Conservation (phyloP, 148 eudicot species). For the Rhododendron kiyosumense region DNA sequence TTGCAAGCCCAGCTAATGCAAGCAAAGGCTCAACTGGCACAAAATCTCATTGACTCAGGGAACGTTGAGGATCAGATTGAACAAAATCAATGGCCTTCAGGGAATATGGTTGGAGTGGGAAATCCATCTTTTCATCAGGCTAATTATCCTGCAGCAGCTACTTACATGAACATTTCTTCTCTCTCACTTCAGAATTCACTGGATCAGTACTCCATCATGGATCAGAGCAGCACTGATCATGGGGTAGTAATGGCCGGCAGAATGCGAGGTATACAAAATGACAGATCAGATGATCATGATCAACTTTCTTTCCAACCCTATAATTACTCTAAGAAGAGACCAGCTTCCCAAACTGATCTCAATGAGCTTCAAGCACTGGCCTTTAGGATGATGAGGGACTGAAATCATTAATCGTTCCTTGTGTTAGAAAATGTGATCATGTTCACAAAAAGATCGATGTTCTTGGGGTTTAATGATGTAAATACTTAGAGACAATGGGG, state of each 20-base stretch:
- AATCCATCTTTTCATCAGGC: neutral
- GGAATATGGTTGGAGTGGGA: slow-evolving; percentile 9
- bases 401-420: neutral
- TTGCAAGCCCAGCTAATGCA: slow-evolving; percentile 87
- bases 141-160: slow-evolving; percentile 3
- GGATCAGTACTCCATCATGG: slow-evolving; percentile 18
- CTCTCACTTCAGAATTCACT: slow-evolving; percentile 59
- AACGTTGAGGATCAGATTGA: neutral
- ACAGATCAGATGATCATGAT: slow-evolving; percentile 5
- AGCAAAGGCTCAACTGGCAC: slow-evolving; percentile 56
- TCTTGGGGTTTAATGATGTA: slow-evolving; percentile 9
- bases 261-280: slow-evolving; percentile 24
- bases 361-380: slow-evolving; percentile 70
- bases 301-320: slow-evolving; percentile 16
- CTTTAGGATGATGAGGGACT: slow-evolving; percentile 56
- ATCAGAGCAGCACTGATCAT: slow-evolving; percentile 9
- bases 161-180: slow-evolving; percentile 7
- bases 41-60: slow-evolving; percentile 22
- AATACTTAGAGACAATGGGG: slow-evolving; percentile 10
- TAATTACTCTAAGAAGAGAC: slow-evolving; percentile 36
- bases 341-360: slow-evolving; percentile 38
- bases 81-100: slow-evolving; percentile 11
- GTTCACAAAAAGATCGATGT: neutral
- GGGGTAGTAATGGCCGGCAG: slow-evolving; percentile 3
- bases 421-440: neutral